These are phyloP conservation scores for Venturiaceae sp. DNA, from an alignment of 2,329 filamentous ascomycete genomes.

Conservation along the genomic window DNA sequence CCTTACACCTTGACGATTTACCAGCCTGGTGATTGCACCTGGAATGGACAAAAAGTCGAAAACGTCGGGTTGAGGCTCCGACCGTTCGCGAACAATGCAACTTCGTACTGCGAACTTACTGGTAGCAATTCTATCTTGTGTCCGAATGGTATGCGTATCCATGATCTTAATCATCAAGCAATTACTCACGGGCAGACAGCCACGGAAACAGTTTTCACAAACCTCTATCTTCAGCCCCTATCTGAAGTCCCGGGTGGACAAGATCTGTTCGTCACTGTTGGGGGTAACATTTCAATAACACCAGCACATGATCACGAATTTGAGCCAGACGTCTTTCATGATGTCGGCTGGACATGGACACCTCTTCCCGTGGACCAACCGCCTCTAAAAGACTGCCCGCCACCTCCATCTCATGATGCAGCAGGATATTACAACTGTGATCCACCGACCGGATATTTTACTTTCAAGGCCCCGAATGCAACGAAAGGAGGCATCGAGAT, in stretches of 20 bases:
- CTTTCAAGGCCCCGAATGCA: constrained; percentile 13
- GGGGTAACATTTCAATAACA: constrained; percentile 13
- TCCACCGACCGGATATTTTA: constrained; percentile 12
- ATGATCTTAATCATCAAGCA: constrained; percentile 7
- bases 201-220: neutral
- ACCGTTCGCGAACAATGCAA: constrained; percentile 9
- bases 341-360: constrained; percentile 14
- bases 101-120: constrained; percentile 11
- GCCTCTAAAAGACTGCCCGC: constrained; percentile 7
- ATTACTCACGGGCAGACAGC: neutral
- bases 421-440: constrained; percentile 16
- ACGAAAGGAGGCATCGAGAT: constrained; percentile 12
- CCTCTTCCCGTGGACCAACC: constrained; percentile 2
- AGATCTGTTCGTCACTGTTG: constrained; percentile 13
- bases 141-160: constrained; percentile 14
- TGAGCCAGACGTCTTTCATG: constrained; percentile 11
- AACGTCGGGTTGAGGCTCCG: constrained; percentile 11
- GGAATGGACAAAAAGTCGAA: constrained; percentile 14
- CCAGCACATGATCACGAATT: constrained; percentile 15
- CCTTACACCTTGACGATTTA: neutral
- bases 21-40: neutral
- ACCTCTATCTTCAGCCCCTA: constrained; percentile 7
- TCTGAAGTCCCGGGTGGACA: constrained; percentile 17
- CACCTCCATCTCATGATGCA: too few species aligned
- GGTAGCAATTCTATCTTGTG: constrained; percentile 6